Base-by-base conservation (phyloP, 2,329 filamentous ascomycete species). In the Samsoniella hepiali region DNA sequence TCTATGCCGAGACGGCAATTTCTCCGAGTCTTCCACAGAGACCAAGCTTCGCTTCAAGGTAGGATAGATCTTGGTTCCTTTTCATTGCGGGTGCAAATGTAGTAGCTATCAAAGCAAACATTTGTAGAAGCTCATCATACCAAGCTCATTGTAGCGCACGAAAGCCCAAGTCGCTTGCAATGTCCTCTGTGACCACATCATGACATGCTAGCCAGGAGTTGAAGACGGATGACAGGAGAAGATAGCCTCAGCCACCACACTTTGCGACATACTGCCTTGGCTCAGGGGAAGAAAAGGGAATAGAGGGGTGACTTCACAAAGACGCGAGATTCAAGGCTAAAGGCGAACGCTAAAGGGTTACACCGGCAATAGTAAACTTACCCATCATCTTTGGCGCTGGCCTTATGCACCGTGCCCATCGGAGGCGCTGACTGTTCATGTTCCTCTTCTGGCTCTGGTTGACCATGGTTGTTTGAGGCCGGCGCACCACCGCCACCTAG, bases 301-400 rank as follows among this genome's bases (percentile, higher is more conserved):
- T 22, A 11, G 36, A 15, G 15, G 29, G 27, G 5, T 36, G 38
- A 45, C 38, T 61, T 61, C 38, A 60, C 58, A 13, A 29, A 54
- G 44, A 29, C 22, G 36, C 40, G 9, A 29, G n/a, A 45, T 36
- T 62, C 31, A 49, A 38, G 7, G 50, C 10, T 55, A 17, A 50
- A 38, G 47, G 62, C 22, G 40, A 49, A 38, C 9, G 50, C 10
- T 55, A 17, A 50, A 38, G 47, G 62, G 31, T 54, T 56, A 56
- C 49, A 62, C 29, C 38, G 54, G 42, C 8, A 38, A 40, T 44
- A 29, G 11, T 27, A 31, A 64, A 79, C 77, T 78, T 72, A 79
- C 77, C 77, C 77, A 64, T 79, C 77, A 72, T 79, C 77, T 71
- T 79, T 79, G 68, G 93, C 91, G 65, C 88, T 89, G 66, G 90